Percentiles rank a stretch among this genome's conserved stretches.
Conservation (phyloP, 306 rosid genomes). For the Vicia faba region DNA sequence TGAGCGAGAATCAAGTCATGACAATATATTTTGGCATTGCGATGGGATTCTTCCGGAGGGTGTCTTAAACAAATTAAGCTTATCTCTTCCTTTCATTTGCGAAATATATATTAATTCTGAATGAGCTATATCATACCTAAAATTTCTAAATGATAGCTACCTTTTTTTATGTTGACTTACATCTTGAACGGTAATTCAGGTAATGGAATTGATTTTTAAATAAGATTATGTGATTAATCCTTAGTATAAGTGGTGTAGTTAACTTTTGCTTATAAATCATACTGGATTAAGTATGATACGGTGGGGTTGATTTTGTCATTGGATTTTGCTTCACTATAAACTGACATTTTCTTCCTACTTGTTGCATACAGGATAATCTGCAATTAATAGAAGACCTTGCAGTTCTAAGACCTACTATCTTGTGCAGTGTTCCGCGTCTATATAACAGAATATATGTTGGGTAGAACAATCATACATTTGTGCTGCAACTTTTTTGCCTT, state of each 20-base stretch:
- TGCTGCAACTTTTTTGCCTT: slow-evolving; percentile 13
- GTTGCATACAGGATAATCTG: slow-evolving; percentile 79
- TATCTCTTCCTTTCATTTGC: slow-evolving; percentile 31
- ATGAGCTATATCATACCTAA: background rate
- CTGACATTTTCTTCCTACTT: slow-evolving; percentile 36
- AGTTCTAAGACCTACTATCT: slow-evolving; percentile 84
- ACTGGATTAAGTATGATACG: background rate
- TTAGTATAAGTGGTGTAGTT: too few species aligned
- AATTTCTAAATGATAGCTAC: too few species aligned
- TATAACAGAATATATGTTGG: slow-evolving; percentile 95
- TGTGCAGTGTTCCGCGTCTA: slow-evolving; percentile 97
- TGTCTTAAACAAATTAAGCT: slow-evolving; percentile 39
- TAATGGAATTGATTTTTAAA: too few species aligned
- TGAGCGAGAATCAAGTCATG: slow-evolving; percentile 86
- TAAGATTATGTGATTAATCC: too few species aligned
- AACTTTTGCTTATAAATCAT: too few species aligned
- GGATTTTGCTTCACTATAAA: slow-evolving; percentile 17
- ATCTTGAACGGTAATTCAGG: too few species aligned
- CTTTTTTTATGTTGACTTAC: slow-evolving; percentile 12
- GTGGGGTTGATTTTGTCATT: too few species aligned
- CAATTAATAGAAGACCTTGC: slow-evolving; percentile 91
- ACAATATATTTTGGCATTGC: slow-evolving; percentile 74
- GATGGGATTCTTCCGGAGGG: slow-evolving; percentile 98
- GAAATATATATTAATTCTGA: slow-evolving; percentile 1
- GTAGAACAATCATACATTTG: slow-evolving; percentile 48